These are phyloP conservation scores for Asterophora parasitica DNA, from an alignment of 768 basidiomycete species.

Conservation along the genomic window DNA sequence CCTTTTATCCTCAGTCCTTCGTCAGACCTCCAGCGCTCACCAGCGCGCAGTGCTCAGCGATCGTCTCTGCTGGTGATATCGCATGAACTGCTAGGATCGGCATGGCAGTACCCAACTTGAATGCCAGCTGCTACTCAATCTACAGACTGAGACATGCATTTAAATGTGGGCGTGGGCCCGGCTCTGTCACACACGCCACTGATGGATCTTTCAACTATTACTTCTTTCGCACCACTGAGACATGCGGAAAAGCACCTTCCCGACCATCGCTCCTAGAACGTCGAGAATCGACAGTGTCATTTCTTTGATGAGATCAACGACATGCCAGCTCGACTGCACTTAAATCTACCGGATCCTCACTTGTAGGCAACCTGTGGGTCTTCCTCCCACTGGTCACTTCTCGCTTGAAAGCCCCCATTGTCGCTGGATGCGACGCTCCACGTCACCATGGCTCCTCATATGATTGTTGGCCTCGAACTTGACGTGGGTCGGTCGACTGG, in stretches of 20 bases:
- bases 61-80: too few species aligned
- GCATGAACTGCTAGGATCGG: too few species aligned
- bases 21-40: too few species aligned
- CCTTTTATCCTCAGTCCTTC: neutral
- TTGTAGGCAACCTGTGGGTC: neutral
- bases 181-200: too few species aligned
- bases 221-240: neutral
- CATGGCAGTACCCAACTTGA: too few species aligned
- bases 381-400: neutral
- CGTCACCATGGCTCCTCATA: neutral
- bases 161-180: too few species aligned
- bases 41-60: too few species aligned
- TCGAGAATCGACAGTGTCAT: neutral
- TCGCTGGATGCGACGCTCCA: neutral
- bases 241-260: neutral
- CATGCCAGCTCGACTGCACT: neutral
- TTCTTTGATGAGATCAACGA: constrained; percentile 7
- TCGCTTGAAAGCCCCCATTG: neutral
- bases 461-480: neutral
- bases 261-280: neutral
- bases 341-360: neutral
- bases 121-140: too few species aligned
- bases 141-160: too few species aligned
- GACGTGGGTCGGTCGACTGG: neutral
- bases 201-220: neutral